These are phyloP conservation scores for Phylloboletellus chloephorus DNA, from an alignment of 1,284 basidiomycete species.

Conservation along the genomic window DNA sequence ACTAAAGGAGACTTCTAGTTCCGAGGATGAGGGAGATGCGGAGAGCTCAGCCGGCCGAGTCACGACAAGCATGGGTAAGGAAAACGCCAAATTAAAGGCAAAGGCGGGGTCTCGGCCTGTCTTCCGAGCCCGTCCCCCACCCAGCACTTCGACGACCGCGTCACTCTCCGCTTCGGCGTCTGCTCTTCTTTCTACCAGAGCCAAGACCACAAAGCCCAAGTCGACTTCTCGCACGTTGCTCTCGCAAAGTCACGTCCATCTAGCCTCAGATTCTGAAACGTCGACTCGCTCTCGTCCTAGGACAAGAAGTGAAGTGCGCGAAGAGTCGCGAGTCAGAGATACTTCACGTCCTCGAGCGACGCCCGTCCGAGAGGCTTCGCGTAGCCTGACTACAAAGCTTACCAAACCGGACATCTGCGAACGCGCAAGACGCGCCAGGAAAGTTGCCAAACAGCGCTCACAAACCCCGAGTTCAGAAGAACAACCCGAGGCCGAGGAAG, in stretches of 20 bases:
- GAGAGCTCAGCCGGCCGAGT: constrained; percentile 5
- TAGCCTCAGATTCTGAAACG: constrained; percentile 25
- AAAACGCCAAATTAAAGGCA: constrained; percentile 13
- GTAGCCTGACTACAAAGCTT: constrained; percentile 10
- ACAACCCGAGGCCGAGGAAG: constrained; percentile 10
- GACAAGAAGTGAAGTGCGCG: constrained; percentile 24
- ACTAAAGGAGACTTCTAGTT: constrained; percentile 18
- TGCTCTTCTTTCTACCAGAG: constrained; percentile 3
- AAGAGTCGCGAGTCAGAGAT: constrained; percentile 18
- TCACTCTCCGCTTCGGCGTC: constrained; percentile 1
- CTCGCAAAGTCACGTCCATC: constrained; percentile 19
- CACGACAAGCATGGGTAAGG: constrained; percentile 12
- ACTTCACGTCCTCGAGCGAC: constrained; percentile 1
- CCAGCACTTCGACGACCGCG: constrained; percentile 7
- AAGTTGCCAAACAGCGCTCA: not conserved
- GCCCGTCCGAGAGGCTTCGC: not conserved
- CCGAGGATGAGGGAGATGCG: constrained; percentile 23
- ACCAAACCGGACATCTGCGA: constrained; percentile 7
- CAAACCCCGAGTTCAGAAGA: constrained; percentile 9
- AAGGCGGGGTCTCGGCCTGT: constrained; percentile 17
- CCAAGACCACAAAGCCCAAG: constrained; percentile 15
- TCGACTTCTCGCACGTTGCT: constrained; percentile 19
- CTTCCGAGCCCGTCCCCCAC: constrained; percentile 6
- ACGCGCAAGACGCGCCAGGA: constrained; percentile 7
- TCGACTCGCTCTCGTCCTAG: constrained; percentile 17